These are phyloP conservation scores for Fistulifera pelliculosa DNA, from an alignment of 108 stramenopile genomes.

Conservation along the genomic window DNA sequence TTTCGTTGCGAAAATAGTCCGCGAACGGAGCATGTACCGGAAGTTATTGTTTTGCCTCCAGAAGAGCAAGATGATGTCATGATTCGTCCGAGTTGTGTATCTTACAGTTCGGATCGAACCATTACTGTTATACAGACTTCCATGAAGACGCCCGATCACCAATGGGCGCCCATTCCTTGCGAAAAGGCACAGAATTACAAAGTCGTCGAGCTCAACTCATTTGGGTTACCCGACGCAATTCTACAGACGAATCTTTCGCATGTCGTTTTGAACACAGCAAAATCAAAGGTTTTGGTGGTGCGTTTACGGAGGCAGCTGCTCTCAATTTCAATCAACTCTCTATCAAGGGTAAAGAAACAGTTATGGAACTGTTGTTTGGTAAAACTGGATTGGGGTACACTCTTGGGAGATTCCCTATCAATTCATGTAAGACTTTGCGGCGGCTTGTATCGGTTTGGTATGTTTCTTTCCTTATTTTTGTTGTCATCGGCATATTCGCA, in stretches of 20 bases:
- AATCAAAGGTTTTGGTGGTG: constrained; percentile 93
- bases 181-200: neutral
- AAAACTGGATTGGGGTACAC: constrained; percentile 68
- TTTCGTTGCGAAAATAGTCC: too few species aligned
- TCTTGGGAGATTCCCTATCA: constrained; percentile 87
- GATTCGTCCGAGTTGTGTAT: neutral
- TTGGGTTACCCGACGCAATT: constrained; percentile 45
- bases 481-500: too few species aligned
- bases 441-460: too few species aligned
- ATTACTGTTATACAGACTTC: neutral
- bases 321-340: constrained; percentile 77
- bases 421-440: constrained; percentile 51
- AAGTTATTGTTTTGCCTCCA: too few species aligned
- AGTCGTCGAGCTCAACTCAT: constrained; percentile 13
- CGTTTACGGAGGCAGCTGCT: constrained; percentile 92
- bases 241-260: constrained; percentile 35
- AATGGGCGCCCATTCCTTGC: neutral
- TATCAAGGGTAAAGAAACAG: constrained; percentile 45
- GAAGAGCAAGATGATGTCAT: too few species aligned
- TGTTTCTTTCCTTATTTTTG: too few species aligned
- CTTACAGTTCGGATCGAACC: constrained; percentile 2
- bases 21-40: too few species aligned
- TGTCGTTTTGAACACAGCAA: constrained; percentile 45
- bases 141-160: neutral
- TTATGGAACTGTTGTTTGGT: constrained; percentile 88